Evolutionary conservation across 1,284 basidiomycete genomes (phyloP).

Genomic region (Tausonia pullulans): DNA sequence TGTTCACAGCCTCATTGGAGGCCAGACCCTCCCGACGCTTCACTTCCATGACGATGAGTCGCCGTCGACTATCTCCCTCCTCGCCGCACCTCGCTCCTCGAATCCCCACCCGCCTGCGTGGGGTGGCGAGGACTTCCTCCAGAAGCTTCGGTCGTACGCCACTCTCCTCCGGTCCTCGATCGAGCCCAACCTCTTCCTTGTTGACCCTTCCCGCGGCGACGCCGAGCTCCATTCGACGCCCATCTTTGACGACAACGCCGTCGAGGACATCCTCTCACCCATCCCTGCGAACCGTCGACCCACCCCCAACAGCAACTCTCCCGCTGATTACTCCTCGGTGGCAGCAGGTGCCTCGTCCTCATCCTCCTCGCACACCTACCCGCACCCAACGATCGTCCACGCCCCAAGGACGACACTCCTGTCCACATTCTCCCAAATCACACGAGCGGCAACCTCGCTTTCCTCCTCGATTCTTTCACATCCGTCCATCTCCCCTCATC

Average conservation of each 20-base stretch:
- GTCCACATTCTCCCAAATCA: constrained; percentile 78
- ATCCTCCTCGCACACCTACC: constrained; percentile 38
- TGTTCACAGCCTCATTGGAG: constrained; percentile 61
- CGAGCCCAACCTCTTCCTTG: constrained; percentile 70
- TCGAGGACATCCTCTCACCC: constrained; percentile 55
- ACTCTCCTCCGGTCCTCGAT: constrained; percentile 66
- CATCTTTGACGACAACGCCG: constrained; percentile 65
- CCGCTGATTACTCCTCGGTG: constrained; percentile 1
- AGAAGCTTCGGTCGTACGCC: constrained; percentile 55
- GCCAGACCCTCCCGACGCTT: constrained; percentile 77
- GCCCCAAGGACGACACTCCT: constrained; percentile 64
- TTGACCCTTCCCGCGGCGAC: constrained; percentile 82
- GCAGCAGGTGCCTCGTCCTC: constrained; percentile 30
- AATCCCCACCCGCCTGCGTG: constrained; percentile 26
- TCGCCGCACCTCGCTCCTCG: constrained; percentile 29
- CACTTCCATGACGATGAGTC: constrained; percentile 97
- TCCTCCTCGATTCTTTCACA: constrained; percentile 87
- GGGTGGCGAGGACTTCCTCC: constrained; percentile 55
- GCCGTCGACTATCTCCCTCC: constrained; percentile 41
- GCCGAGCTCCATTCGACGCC: constrained; percentile 77
- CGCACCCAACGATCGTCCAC: constrained; percentile 17
- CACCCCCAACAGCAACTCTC: background rate
- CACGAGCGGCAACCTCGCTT: constrained; percentile 73
- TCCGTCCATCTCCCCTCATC: constrained; percentile 84
- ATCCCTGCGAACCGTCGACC: constrained; percentile 16